Evolutionary conservation across 306 rosid species (phyloP).

Genomic region (Purshia tridentata): DNA sequence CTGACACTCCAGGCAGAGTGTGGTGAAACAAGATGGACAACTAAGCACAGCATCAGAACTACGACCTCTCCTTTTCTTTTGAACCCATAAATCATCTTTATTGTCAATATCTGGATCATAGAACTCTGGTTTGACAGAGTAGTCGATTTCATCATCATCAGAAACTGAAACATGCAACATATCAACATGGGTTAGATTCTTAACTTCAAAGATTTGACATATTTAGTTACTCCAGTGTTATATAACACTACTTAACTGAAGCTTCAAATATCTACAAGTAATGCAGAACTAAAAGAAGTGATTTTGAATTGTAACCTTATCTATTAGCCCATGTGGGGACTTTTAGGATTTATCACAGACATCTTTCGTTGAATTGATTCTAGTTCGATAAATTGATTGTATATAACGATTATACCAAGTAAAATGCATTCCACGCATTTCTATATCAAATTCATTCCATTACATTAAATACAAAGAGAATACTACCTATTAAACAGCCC

Average conservation of each 20-base stretch:
- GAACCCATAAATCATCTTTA: slow-evolving; percentile 71
- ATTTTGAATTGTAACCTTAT: background rate
- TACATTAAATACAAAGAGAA: background rate
- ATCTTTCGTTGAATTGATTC: background rate
- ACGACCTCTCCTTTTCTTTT: slow-evolving; percentile 51
- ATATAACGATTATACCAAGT: background rate
- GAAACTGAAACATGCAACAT: slow-evolving; percentile 50
- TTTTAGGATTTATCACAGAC: background rate
- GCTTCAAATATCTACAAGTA: background rate
- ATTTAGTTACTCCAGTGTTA: background rate
- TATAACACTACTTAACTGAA: background rate
- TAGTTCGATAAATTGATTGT: background rate
- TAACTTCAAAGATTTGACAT: slow-evolving; percentile 4
- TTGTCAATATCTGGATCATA: slow-evolving; percentile 65
- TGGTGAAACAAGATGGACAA: slow-evolving; percentile 83
- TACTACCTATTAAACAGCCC: background rate
- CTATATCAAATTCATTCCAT: background rate
- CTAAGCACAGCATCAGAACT: slow-evolving; percentile 78
- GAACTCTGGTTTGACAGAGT: slow-evolving; percentile 75
- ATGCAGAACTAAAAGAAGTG: background rate
- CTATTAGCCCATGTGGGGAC: no score
- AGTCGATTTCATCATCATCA: slow-evolving; percentile 84
- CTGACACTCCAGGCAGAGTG: slow-evolving; percentile 77
- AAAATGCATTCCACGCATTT: background rate
- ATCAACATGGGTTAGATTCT: slow-evolving; percentile 10